Evolutionary conservation across 768 basidiomycete genomes (phyloP).

Genomic region (Botryobasidium botryosum): DNA sequence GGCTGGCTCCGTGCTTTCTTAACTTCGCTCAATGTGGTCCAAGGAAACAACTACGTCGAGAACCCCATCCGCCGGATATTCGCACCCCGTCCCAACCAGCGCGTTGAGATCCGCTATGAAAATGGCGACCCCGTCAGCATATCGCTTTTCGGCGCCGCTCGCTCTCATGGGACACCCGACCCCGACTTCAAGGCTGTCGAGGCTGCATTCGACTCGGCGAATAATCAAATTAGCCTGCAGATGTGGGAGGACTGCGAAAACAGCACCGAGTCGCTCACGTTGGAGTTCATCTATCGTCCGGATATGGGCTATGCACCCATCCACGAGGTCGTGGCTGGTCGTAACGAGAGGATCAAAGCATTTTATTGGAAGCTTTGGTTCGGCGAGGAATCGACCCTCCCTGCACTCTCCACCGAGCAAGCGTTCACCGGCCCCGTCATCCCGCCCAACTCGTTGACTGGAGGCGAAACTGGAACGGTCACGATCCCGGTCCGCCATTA

Average conservation of each 20-base stretch:
- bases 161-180: constrained; percentile 61
- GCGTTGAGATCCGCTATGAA: constrained; percentile 41
- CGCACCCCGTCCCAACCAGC: constrained; percentile 63
- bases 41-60: constrained; percentile 68
- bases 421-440: constrained; percentile 75
- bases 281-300: constrained; percentile 77
- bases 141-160: constrained; percentile 56
- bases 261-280: constrained; percentile 56
- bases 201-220: constrained; percentile 37
- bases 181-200: constrained; percentile 69
- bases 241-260: constrained; percentile 72
- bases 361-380: constrained; percentile 99
- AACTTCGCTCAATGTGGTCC: constrained; percentile 67
- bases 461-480: no score
- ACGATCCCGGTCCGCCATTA: no score
- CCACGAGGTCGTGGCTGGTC: constrained; percentile 68
- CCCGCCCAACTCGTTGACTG: no score
- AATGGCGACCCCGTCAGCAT: constrained; percentile 38
- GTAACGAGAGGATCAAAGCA: constrained; percentile 83
- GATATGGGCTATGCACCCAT: constrained; percentile 82
- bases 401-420: constrained; percentile 62
- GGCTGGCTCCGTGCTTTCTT: constrained; percentile 79
- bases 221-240: constrained; percentile 46
- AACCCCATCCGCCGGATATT: constrained; percentile 83
- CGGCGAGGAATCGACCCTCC: constrained; percentile 64